These are phyloP conservation scores for Leccinum uliginosum DNA, from an alignment of 768 basidiomycete species.

Conservation along the genomic window DNA sequence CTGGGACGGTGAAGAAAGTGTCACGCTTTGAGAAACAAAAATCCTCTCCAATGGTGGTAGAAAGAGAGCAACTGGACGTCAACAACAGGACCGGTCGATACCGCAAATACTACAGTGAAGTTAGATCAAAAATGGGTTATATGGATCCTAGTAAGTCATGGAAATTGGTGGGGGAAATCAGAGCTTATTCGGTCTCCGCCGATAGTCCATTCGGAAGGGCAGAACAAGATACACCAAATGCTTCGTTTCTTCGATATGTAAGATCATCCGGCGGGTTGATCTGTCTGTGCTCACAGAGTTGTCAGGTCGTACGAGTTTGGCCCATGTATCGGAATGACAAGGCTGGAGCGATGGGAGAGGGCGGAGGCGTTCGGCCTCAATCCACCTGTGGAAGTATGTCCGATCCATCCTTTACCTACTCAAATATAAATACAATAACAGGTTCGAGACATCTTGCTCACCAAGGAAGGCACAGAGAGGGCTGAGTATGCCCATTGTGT, in stretches of 20 bases:
- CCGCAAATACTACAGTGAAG: slow-evolving; percentile 44
- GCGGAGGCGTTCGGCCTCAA: slow-evolving; percentile 73
- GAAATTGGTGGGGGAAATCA: not conserved
- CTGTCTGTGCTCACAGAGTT: slow-evolving; percentile 1
- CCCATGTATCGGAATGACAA: slow-evolving; percentile 73
- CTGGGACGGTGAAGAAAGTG: slow-evolving; percentile 2
- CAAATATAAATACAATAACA: slow-evolving; percentile 26
- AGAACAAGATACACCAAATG: slow-evolving; percentile 65
- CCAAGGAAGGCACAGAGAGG: slow-evolving; percentile 56
- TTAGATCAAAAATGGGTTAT: slow-evolving; percentile 51
- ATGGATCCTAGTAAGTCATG: slow-evolving; percentile 51
- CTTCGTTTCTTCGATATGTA: slow-evolving; percentile 79
- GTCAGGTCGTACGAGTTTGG: slow-evolving; percentile 73
- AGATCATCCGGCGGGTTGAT: slow-evolving; percentile 13
- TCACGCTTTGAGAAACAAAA: slow-evolving; percentile 8
- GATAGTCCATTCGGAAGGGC: slow-evolving; percentile 60
- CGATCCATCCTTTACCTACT: no score
- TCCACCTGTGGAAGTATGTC: slow-evolving; percentile 71
- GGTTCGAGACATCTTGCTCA: slow-evolving; percentile 76
- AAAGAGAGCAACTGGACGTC: slow-evolving; percentile 33
- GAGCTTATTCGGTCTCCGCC: not conserved
- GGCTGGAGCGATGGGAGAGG: slow-evolving; percentile 85
- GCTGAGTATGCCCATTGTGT: slow-evolving; percentile 57
- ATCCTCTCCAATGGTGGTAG: slow-evolving; percentile 6
- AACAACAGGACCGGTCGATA: slow-evolving; percentile 50